Base-by-base conservation (phyloP, 305 asterid genomes). In the Fraxinus platypoda region DNA sequence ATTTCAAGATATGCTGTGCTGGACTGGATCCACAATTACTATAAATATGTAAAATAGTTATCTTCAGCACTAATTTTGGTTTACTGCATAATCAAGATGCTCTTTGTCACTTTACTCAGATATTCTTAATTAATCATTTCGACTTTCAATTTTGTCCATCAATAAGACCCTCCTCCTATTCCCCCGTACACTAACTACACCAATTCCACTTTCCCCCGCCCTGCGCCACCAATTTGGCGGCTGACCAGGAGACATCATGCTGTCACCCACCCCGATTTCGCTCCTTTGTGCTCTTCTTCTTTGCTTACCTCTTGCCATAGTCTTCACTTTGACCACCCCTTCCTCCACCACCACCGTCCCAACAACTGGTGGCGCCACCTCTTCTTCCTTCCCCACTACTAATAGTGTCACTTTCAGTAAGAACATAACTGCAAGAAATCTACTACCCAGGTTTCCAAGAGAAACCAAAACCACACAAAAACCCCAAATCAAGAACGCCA, bases 221-320 rank as follows among this genome's bases (percentile, higher is more conserved):
- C 4, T 4, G 25, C 13, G 76, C 76, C 46, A 31, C 76, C 76
- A 17, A 8, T 17, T 17, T 1, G 76, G 76, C 35, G 35, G 35
- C 74, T 11, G n/a, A 62, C 71, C 31, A 66, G 74, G 31, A 87
- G 74, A 80, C 35, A 83, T 72, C 62, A 88, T 92, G 94, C 83
- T 90, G 46, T 91, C 90, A 12, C 95, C 95, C 15, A 85, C 91
- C 21, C 94, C 98, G 4, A 70, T 93, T 54, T 88, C 97, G 41
- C 95, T 94, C 33, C 87, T 93, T 0, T 93, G 97, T 81, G 94
- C 97, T 70, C 80, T 94, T 57, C 91, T 94, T 73, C 94, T 93
- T 49, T 92, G 94, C 35, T 87, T 94, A 6, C 95, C 98, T 15
- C 91, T 94, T 13, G 97, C 98, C 80, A 85, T 87, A 34, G 81